A percentile compares a stretch with the other conserved stretches of the same genome.
These are phyloP conservation scores for Dendryphion nanum DNA, from an alignment of 2,329 filamentous ascomycete species.

Conservation along the genomic window DNA sequence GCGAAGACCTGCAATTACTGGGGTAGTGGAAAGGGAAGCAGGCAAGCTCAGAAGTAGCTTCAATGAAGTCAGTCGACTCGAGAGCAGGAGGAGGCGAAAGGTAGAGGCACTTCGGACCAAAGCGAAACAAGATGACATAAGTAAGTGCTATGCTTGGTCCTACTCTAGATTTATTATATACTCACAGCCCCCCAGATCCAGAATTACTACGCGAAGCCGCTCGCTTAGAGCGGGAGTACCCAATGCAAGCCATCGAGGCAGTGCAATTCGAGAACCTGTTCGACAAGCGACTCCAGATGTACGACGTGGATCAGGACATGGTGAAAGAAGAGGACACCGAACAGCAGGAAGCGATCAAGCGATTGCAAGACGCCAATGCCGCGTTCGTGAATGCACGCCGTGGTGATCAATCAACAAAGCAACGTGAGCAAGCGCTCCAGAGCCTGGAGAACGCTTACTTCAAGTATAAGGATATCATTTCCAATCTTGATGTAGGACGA, in stretches of 20 bases:
- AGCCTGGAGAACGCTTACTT: slow-evolving; percentile 86
- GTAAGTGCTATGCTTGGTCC: slow-evolving; percentile 38
- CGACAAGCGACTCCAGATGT: slow-evolving; percentile 75
- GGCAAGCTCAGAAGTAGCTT: slow-evolving; percentile 74
- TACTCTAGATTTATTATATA: slow-evolving; percentile 3
- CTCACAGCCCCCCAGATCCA: slow-evolving; percentile 51
- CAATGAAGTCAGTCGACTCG: slow-evolving; percentile 81
- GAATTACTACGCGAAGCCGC: slow-evolving; percentile 81
- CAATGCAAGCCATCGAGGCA: slow-evolving; percentile 78
- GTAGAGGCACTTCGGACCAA: slow-evolving; percentile 77
- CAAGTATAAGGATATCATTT: slow-evolving; percentile 94
- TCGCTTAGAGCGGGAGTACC: slow-evolving; percentile 80
- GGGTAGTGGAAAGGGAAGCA: slow-evolving; percentile 76
- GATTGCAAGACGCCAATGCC: slow-evolving; percentile 72
- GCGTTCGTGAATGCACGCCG: slow-evolving; percentile 72
- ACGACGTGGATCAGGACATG: slow-evolving; percentile 73
- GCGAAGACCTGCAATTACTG: slow-evolving; percentile 73
- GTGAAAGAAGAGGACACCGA: slow-evolving; percentile 71
- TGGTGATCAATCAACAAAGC: slow-evolving; percentile 65
- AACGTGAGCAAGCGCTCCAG: slow-evolving; percentile 84
- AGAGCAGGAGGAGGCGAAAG: slow-evolving; percentile 75
- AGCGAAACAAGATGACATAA: slow-evolving; percentile 83
- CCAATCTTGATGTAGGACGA: slow-evolving; percentile 83
- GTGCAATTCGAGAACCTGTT: slow-evolving; percentile 93
- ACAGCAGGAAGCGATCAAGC: slow-evolving; percentile 68